A percentile compares a stretch with the other conserved stretches of the same genome.
Evolutionary conservation across 768 basidiomycete genomes (phyloP).

Genomic region (Boletus patriciae): DNA sequence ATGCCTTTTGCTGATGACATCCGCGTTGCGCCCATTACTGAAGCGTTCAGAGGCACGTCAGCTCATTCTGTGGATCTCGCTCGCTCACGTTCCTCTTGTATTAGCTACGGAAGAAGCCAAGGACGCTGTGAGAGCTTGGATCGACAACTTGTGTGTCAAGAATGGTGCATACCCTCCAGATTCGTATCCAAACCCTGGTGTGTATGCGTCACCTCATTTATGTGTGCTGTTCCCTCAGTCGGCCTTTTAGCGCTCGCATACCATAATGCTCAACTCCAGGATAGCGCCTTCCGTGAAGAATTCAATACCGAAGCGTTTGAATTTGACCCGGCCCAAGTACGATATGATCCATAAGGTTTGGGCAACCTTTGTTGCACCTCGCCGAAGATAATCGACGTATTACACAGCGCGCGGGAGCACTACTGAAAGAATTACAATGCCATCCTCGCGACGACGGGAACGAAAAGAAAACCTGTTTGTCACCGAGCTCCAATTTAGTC

Average conservation of each 20-base stretch:
- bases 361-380: neutral
- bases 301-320: conserved; percentile 76
- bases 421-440: conserved; percentile 63
- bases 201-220: conserved; percentile 20
- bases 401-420: conserved; percentile 60
- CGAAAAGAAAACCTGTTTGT: conserved; percentile 74
- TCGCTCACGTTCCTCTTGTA: conserved; percentile 6
- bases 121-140: conserved; percentile 66
- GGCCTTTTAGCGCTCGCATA: conserved; percentile 56
- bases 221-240: neutral
- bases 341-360: conserved; percentile 78
- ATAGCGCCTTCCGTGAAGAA: conserved; percentile 89
- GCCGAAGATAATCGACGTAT: neutral
- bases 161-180: conserved; percentile 85
- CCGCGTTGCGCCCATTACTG: conserved; percentile 71
- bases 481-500: neutral
- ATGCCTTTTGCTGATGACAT: conserved; percentile 97
- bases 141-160: conserved; percentile 77
- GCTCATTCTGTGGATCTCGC: neutral
- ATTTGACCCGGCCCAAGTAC: conserved; percentile 76
- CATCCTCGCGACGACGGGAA: conserved; percentile 47
- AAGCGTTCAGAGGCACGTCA: conserved; percentile 58
- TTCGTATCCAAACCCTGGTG: conserved; percentile 89
- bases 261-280: conserved; percentile 88
- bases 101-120: conserved; percentile 69